Evolutionary conservation across 2,329 filamentous ascomycete species (phyloP), one percentile per base, ranked within the genome.

Genomic region (Hymenoscyphus salicellus): DNA sequence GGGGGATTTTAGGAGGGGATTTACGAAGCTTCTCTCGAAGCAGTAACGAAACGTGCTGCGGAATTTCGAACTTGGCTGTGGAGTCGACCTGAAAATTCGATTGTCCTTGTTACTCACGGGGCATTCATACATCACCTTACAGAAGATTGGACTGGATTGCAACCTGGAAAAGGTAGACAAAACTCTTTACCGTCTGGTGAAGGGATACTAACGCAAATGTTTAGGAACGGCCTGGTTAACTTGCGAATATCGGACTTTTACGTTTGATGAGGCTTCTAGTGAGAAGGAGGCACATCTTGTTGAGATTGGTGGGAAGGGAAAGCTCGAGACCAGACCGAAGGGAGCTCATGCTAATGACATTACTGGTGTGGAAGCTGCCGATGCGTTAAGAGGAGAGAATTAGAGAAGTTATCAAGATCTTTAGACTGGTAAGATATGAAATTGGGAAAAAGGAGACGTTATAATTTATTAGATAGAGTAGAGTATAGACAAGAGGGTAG

Each of bases 121-220:
- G 68, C 68, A 16, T 69, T 69, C 38, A 38, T 69, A 14, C 68
- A 66, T 52, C 65, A 68, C 20, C 57, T 69, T 14, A 68, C 68
- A 30, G 68, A 68, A 30, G 68, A 69, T 32, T 68, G 66, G 66
- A 63, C 61, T 6, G 41, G 55, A 1, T 64, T 68, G 43, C 36
- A 46, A 5, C 61, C 63, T 4, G 58, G 49, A 26, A 60, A 61
- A 49, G 67, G 67, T 65, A 20, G 57, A 20, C 3, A 30, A 23
- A 17, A 26, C 14, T 20, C 20, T 33, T 16, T 6, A 17, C 10
- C 8, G 2, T 43, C 4, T 8, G 5, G 3, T 4, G 20, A 28
- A 33, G 11, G 23, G 14, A 26, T 59, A 16, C 59, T 61, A 32
- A 55, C 26, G 36, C 8, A 11, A 17, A 33, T 36, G 5, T 52